phyloP scores from a whole-genome alignment of 2,329 filamentous ascomycete genomes.

The Diplodia scrobiculata region DNA sequence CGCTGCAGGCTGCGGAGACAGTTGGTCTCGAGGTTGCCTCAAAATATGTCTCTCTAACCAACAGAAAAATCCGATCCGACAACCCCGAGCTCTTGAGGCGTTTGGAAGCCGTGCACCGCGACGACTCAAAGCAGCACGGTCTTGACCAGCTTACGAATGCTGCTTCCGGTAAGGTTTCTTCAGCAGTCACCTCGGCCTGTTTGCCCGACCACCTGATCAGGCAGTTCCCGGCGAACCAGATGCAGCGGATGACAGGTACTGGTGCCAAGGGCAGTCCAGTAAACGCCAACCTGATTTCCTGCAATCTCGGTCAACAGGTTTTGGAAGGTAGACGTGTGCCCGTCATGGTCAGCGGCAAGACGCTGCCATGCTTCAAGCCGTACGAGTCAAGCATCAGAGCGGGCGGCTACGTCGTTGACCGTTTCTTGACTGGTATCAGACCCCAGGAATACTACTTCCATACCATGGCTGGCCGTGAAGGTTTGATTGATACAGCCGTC shows the following conservation, averaged over 20 bases:
- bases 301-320: conserved; percentile 95
- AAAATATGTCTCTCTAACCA: conserved; percentile 81
- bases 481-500: conserved; percentile 96
- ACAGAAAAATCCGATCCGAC: conserved; percentile 62
- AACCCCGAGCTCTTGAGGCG: conserved; percentile 73
- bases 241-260: conserved; percentile 98
- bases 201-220: conserved; percentile 83
- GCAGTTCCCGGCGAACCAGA: conserved; percentile 93
- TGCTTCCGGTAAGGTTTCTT: conserved; percentile 69
- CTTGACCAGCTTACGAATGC: conserved; percentile 86
- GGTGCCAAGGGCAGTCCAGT: conserved; percentile 91
- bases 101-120: conserved; percentile 85
- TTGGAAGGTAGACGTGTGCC: conserved; percentile 93
- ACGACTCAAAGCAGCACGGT: conserved; percentile 85
- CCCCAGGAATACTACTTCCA: conserved; percentile 99
- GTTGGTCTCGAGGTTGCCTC: conserved; percentile 79
- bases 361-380: conserved; percentile 87
- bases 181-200: conserved; percentile 74
- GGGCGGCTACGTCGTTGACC: conserved; percentile 89
- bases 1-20: conserved; percentile 65
- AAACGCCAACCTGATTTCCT: conserved; percentile 97
- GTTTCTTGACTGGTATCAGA: conserved; percentile 95
- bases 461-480: conserved; percentile 98
- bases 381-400: conserved; percentile 88
- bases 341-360: conserved; percentile 97